Base-by-base conservation (phyloP, 2,329 filamentous ascomycete species). In the Basipetospora chlamydospora region DNA sequence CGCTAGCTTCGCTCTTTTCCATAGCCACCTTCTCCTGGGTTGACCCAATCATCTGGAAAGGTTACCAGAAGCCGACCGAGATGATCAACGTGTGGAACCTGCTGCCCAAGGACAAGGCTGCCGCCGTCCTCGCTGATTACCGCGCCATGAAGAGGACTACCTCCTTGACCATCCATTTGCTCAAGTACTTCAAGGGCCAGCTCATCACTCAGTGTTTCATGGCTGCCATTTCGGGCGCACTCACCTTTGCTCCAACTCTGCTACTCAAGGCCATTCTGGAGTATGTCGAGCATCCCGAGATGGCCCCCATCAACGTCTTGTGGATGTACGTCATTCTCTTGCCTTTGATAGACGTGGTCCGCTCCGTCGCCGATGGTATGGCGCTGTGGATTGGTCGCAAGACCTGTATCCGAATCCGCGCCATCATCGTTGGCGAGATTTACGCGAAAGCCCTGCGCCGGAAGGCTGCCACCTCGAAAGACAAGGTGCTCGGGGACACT, bases 321-420 rank as follows among this genome's bases (percentile, higher is more conserved):
- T 98, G 90, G 90, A 75, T 98, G 35, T 94, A 88, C 49, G 90
- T 96, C 32, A 85, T 93, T 32, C 67, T 94, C 2, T 72, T 98
- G 6, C 88, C 93, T 28, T 66, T 86, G 28, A 80, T 87, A 6
- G 86, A 90, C 41, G 68, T 82, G 28, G 61, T 90, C 17, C 81
- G 86, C 40, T 90, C 88, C 5, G 66, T 93, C 16, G 77, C 77
- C 22, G 85, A 90, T 55, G 83, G 81, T 15, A 82, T 90, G 55
- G 83, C 85, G 7, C 67, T 98, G 0, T 98, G 84, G 82, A 80
- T 93, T 41, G 90, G 90, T 12, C 80, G 90, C 39, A 94, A 86
- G 57, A 82, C 96, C 42, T 95, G 87, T 58, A 88, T 98, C 48
- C 80, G 85, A 42, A 68, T 96, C 29, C 80, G 88, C 43, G 87